Base-by-base conservation (phyloP, 108 stramenopile genomes). In the Asterionellopsis glacialis region DNA sequence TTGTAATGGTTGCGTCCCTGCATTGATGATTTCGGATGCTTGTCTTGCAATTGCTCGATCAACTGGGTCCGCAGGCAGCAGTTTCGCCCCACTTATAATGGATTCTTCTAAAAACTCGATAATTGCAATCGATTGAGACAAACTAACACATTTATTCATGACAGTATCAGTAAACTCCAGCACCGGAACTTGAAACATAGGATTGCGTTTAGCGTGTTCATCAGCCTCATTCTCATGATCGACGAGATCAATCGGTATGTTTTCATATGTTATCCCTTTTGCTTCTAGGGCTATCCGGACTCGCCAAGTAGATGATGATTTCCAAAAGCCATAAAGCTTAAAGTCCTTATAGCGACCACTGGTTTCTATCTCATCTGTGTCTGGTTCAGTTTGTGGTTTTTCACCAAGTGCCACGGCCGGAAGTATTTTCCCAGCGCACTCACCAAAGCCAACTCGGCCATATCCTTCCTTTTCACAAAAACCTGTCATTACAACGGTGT, bases 401-500 rank as follows among this genome's bases (percentile, higher is more conserved):
- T 48, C 47, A 48, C 47, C 69, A 63, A 51, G 66, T 10, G 79
- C 75, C 14, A 63, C 55, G 44, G 87, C 82, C 11, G 94, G 85
- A 13, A 91, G 50, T 13, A 96, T 55, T 15, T 49, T 74, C 41
- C 81, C 92, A 7, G 62, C 53, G 55, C 90, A 57, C 19, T 65
- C 48, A 21, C 85, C 85, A 63, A 70, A 68, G 11, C 75, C 77
- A 19, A 80, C 79, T 42, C 80, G 62, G 0, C 72, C 76, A 21
- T 45, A 45, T 28, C 79, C 80, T 16, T 79, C 66, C 61, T 74
- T 80, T 28, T 78, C 45, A 45, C 87, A 89, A 54, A 62, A 80
- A 7, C 95, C 95, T 52, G 70, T 69, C 70, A 96, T 85, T 14
- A 87, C 64, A 14, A 96, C 90, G 12, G 70, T 79, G 67, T 96